Evolutionary conservation across 345 rosid genomes (phyloP), one percentile per base, ranked within the genome.

Genomic region (Rhizophora mangle): DNA sequence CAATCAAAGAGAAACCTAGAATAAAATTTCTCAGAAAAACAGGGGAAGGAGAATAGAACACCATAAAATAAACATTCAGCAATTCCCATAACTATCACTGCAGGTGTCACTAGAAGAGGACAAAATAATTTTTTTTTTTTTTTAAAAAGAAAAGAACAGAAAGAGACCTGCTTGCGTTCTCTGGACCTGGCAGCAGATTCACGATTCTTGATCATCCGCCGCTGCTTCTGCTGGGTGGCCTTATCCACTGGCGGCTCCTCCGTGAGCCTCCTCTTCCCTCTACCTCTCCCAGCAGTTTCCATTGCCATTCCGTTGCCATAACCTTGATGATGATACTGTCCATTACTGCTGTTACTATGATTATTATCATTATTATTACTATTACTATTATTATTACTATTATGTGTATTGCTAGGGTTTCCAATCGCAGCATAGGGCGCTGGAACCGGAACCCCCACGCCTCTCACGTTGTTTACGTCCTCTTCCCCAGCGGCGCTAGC

Each of bases 161-260:
- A 16, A 51, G 10, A 11, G 8, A 81, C 91, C 87, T 87, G 87
- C 69, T 87, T 84, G 70, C 87, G 87, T 47, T 87, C 88, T 36
- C 91, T 79, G 46, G 91, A 87, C 74, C 91, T 71, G 8, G 87
- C 88, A 43, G 91, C 91, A 18, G 91, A 87, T 65, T 87, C 91
- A 46, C 91, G 80, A 56, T 87, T 87, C 78, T 84, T 87, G 62
- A 87, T 84, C 91, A 84, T 84, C 69, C 91, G 67, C 71, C 83
- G 78, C 75, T 87, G 87, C 79, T 81, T 84, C 79, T 84, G 88
- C 77, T 79, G 87, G 6, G 85, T 83, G n/a, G 91, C 91, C 75
- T 84, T 87, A 77, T 87, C 91, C 49, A 83, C 65, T 20, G 85
- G 87, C 31, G 86, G 81, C 61, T 80, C 85, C 71, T 82, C 84